Evolutionary conservation across 495 filamentous ascomycete species (phyloP).

Genomic region (Neurospora discreta): DNA sequence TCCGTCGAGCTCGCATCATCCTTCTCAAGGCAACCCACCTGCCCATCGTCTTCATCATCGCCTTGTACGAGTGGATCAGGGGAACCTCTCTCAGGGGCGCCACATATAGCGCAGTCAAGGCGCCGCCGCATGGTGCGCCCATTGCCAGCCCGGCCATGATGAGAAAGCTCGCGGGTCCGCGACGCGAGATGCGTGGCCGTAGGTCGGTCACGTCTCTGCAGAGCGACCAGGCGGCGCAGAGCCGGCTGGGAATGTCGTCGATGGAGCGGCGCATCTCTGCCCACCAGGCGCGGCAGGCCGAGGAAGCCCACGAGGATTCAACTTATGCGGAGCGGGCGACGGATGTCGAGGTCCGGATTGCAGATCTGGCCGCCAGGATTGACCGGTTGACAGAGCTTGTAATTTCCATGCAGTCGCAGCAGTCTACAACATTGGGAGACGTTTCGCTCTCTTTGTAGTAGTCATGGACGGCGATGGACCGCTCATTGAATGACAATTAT

Average conservation of each 20-base stretch:
- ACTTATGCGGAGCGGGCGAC: constrained; percentile 19
- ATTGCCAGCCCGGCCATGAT: constrained; percentile 7
- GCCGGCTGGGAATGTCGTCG: background rate
- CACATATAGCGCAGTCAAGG: constrained; percentile 20
- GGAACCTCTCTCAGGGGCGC: constrained; percentile 24
- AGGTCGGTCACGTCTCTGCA: constrained; percentile 8
- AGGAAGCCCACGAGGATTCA: constrained; percentile 18
- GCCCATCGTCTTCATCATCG: constrained; percentile 42
- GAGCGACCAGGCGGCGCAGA: background rate
- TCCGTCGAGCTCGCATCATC: constrained; percentile 64
- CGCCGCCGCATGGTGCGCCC: constrained; percentile 7
- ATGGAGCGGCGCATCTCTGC: background rate
- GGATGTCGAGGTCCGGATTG: constrained; percentile 32
- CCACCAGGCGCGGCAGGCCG: constrained; percentile 5
- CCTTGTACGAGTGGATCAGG: constrained; percentile 35
- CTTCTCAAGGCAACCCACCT: constrained; percentile 55
- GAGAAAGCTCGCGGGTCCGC: constrained; percentile 5
- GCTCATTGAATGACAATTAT: background rate
- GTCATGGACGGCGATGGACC: background rate
- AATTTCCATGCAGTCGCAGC: constrained; percentile 24
- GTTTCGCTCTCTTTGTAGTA: constrained; percentile 10
- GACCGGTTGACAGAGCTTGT: constrained; percentile 35
- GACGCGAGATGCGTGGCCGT: background rate
- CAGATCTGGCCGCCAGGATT: constrained; percentile 35
- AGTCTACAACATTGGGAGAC: constrained; percentile 10